Evolutionary conservation across 495 filamentous ascomycete genomes (phyloP).

Genomic region (Aspergillus conjunctus): DNA sequence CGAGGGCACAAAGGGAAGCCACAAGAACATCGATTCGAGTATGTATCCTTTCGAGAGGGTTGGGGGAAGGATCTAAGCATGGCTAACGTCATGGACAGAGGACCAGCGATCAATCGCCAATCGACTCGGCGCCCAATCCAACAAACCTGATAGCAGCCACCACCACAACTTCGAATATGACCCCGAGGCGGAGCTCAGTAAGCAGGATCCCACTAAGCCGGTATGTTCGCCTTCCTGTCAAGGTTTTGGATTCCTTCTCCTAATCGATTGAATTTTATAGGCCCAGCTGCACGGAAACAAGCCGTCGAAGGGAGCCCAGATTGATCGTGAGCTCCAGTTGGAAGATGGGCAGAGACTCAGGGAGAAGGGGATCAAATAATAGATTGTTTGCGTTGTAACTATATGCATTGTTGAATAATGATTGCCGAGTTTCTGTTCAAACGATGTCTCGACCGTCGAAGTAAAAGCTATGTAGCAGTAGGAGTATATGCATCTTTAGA

Average conservation of each 20-base stretch:
- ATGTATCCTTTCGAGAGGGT: constrained; percentile 22
- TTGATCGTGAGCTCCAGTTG: constrained; percentile 67
- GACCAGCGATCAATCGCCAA: constrained; percentile 80
- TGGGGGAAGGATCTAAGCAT: background rate
- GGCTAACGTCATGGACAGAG: constrained; percentile 51
- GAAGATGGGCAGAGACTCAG: constrained; percentile 68
- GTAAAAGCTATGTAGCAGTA: background rate
- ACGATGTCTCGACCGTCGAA: background rate
- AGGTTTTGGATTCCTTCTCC: constrained; percentile 5
- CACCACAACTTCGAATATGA: constrained; percentile 45
- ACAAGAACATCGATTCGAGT: constrained; percentile 74
- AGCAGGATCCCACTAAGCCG: constrained; percentile 68
- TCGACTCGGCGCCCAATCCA: constrained; percentile 64
- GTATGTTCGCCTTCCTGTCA: constrained; percentile 45
- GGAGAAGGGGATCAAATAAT: constrained; percentile 60
- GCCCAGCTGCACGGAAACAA: constrained; percentile 71
- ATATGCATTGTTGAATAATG: constrained; percentile 8
- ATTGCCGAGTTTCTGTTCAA: background rate
- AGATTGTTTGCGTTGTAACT: constrained; percentile 11
- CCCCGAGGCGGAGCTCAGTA: constrained; percentile 56
- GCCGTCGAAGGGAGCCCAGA: constrained; percentile 70
- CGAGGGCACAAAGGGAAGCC: constrained; percentile 67
- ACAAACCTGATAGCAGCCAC: constrained; percentile 37
- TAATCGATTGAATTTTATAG: constrained; percentile 35
- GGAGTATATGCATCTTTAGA: background rate